Conservation (phyloP, 768 basidiomycete species). For the Suillus placidus region DNA sequence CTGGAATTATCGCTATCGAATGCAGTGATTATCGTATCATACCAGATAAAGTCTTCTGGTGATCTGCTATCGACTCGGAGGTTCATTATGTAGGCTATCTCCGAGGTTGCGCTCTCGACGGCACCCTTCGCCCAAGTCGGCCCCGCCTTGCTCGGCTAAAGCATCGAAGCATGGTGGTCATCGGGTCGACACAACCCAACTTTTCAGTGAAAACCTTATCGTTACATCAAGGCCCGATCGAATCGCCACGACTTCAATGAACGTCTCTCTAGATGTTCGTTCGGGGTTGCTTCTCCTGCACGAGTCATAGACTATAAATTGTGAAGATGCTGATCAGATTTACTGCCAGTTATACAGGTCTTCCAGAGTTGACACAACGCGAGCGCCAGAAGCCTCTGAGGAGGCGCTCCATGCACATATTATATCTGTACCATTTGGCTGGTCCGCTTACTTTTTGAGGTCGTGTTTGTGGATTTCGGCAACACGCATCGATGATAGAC, state of each 20-base stretch:
- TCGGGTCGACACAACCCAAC: neutral
- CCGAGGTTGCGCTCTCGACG: neutral
- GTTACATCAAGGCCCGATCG: conserved; percentile 17
- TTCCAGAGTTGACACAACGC: too few relatives aligned
- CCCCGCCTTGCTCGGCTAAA: conserved; percentile 7
- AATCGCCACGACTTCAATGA: too few relatives aligned
- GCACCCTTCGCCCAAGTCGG: conserved; percentile 3
- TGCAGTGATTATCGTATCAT: too few relatives aligned
- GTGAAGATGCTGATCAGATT: too few relatives aligned
- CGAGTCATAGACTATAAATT: too few relatives aligned
- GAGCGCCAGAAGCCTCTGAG: too few relatives aligned
- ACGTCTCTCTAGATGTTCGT: too few relatives aligned
- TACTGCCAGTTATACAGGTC: too few relatives aligned
- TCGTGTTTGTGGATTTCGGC: neutral
- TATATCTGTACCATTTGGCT: conserved; percentile 19
- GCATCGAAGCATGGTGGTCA: conserved; percentile 1
- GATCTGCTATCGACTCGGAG: neutral
- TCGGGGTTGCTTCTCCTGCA: too few relatives aligned
- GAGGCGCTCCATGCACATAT: conserved; percentile 17
- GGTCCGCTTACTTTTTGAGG: conserved; percentile 14
- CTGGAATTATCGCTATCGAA: neutral
- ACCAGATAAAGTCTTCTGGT: neutral
- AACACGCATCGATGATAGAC: neutral
- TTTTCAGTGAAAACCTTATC: conserved; percentile 16
- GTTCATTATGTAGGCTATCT: neutral